phyloP scores from a whole-genome alignment of 257 asterid species.

The Fraxinus quadrangulata region DNA sequence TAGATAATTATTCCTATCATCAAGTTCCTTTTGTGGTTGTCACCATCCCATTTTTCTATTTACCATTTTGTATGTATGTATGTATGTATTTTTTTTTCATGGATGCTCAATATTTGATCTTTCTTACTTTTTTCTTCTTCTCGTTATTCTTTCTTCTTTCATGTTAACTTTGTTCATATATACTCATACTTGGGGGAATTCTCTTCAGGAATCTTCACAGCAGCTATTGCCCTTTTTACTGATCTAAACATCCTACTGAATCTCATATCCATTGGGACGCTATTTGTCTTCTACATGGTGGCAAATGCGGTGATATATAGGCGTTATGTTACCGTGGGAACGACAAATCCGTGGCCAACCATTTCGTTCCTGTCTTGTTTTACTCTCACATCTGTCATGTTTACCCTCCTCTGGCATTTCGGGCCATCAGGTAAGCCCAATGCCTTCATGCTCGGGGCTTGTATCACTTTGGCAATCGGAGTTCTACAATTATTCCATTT shows the following conservation, averaged over 20 bases:
- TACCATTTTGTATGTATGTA: neutral
- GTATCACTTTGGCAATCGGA: conserved; percentile 52
- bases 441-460: conserved; percentile 63
- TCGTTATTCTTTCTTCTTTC: neutral
- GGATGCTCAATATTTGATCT: neutral
- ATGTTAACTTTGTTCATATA: neutral
- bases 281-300: conserved; percentile 90
- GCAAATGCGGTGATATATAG: conserved; percentile 88
- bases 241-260: conserved; percentile 68
- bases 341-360: conserved; percentile 81
- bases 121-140: neutral
- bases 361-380: conserved; percentile 57
- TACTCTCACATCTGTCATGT: conserved; percentile 61
- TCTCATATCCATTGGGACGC: conserved; percentile 80
- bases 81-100: neutral
- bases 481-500: conserved; percentile 54
- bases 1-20: conserved; percentile 4
- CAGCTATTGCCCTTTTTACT: conserved; percentile 78
- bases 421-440: conserved; percentile 69
- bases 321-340: conserved; percentile 63
- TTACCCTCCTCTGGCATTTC: conserved; percentile 65
- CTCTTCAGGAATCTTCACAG: conserved; percentile 76
- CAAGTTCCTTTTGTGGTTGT: conserved; percentile 15
- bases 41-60: neutral
- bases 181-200: neutral